Conservation (phyloP, 1,139 yeast genomes). For the Hyphopichia burtonii region DNA sequence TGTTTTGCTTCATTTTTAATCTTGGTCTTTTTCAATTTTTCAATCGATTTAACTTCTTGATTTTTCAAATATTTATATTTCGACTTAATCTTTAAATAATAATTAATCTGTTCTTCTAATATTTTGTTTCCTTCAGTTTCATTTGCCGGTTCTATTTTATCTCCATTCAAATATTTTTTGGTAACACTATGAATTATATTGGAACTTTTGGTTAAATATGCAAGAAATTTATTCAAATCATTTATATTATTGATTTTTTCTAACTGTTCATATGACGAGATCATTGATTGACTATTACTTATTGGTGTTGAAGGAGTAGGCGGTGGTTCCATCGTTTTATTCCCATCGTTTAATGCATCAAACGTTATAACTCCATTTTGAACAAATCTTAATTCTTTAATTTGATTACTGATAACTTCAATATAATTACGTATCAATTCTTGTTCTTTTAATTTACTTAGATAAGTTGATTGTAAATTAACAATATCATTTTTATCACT, state of each 20-base stretch:
- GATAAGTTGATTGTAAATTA: conserved; percentile 31
- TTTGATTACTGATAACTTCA: conserved; percentile 45
- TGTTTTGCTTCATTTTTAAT: conserved; percentile 2
- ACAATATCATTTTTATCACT: conserved; percentile 17
- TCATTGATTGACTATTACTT: conserved; percentile 3
- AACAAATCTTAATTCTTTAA: conserved; percentile 45
- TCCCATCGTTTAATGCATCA: conserved; percentile 35
- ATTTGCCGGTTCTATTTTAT: neutral
- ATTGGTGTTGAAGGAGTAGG: conserved; percentile 7
- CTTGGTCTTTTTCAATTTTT: conserved; percentile 9
- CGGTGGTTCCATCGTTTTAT: conserved; percentile 1
- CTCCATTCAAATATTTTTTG: conserved; percentile 18
- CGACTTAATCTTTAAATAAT: conserved; percentile 30
- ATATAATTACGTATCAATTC: conserved; percentile 45
- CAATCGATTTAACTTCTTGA: conserved; percentile 14
- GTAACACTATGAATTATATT: conserved; percentile 43
- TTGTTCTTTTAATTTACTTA: conserved; percentile 44
- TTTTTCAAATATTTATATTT: conserved; percentile 21
- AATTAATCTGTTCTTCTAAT: conserved; percentile 37
- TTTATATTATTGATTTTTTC: conserved; percentile 42
- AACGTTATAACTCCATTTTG: conserved; percentile 48
- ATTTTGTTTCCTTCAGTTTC: neutral
- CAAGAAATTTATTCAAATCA: conserved; percentile 43
- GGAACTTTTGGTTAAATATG: conserved; percentile 39
- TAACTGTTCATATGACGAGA: conserved; percentile 28